These are phyloP conservation scores for Agapanthus africanus DNA, from an alignment of 106 monocot genomes.

Conservation along the genomic window DNA sequence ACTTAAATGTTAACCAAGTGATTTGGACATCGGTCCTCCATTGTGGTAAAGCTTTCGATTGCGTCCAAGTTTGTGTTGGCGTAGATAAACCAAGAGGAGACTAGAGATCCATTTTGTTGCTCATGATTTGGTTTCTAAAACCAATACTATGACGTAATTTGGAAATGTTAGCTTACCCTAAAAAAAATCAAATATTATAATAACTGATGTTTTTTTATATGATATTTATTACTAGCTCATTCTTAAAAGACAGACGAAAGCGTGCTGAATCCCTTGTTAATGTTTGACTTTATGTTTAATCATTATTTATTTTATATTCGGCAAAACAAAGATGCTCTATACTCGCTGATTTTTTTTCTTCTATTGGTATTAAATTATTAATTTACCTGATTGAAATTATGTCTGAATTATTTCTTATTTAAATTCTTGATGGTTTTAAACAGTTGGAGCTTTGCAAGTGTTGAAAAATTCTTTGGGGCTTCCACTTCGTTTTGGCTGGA, in stretches of 20 bases:
- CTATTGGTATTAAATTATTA: background rate
- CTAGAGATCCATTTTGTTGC: background rate
- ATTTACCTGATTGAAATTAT: background rate
- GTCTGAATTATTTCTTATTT: constrained; percentile 9
- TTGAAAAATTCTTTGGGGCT: constrained; percentile 69
- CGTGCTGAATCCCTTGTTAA: too few species aligned
- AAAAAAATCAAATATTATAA: background rate
- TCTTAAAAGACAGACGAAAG: too few species aligned
- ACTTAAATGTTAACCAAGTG: too few species aligned
- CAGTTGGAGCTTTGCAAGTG: constrained; percentile 65
- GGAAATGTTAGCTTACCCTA: background rate
- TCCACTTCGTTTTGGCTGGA: constrained; percentile 96
- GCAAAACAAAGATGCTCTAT: background rate
- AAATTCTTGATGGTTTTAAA: constrained; percentile 3
- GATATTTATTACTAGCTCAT: background rate
- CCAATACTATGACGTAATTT: background rate
- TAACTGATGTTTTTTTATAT: background rate
- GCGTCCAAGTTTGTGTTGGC: too few species aligned
- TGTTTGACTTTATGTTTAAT: too few species aligned
- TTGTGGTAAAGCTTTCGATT: too few species aligned
- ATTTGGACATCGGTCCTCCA: background rate
- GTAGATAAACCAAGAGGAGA: too few species aligned
- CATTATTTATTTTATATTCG: too few species aligned
- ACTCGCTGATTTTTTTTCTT: background rate
- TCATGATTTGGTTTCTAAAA: background rate